Base-by-base conservation (phyloP, 78 protist species). In the Chrysochromulina tobinii region DNA sequence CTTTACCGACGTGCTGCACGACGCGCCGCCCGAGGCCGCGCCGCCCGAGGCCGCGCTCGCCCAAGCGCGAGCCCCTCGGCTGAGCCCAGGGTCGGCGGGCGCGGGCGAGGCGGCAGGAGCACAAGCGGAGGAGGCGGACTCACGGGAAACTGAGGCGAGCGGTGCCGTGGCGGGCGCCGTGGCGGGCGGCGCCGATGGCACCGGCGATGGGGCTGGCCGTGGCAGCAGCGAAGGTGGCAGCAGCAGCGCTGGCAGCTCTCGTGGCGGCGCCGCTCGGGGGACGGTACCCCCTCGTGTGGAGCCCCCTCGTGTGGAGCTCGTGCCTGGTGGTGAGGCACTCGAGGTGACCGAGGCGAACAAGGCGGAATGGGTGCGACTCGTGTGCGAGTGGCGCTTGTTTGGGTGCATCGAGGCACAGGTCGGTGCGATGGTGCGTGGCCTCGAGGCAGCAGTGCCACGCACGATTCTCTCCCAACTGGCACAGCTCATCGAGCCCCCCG, bases 291-390 rank as follows among this genome's bases (percentile, higher is more conserved):
- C 38, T 38, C 38, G 38, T 12, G 87, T 89, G 57, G 97, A 97
- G 50, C 87, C n/a, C n/a, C n/a, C n/a, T n/a, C 64, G 64, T 12
- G 87, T 89, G 57, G 97, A 97, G 50, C 87, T 98, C 38, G 92
- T 89, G 55, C 94, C 93, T 1, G 94, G 72, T 77, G 99, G 99
- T 50, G 93, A 90, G 12, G 77, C 92, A 53, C 88, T 96, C 23
- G 89, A 84, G 53, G 97, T 98, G 27, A 96, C 98, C 61, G 83
- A 90, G 21, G 91, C 55, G 23, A 83, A 83, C 68, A 83, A 83
- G 48, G 57, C 27, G 17, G 88, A 83, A 27, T 83, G 23, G 68
- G 96, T 98, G 8, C 54, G 66, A 66, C 68, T 59, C 50, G 53
- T 83, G 17, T 83, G 88, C 88, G 48, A 27, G 7, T 83, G 88